Base-by-base conservation (phyloP, 257 asterid genomes). In the Gynochthodes officinalis region DNA sequence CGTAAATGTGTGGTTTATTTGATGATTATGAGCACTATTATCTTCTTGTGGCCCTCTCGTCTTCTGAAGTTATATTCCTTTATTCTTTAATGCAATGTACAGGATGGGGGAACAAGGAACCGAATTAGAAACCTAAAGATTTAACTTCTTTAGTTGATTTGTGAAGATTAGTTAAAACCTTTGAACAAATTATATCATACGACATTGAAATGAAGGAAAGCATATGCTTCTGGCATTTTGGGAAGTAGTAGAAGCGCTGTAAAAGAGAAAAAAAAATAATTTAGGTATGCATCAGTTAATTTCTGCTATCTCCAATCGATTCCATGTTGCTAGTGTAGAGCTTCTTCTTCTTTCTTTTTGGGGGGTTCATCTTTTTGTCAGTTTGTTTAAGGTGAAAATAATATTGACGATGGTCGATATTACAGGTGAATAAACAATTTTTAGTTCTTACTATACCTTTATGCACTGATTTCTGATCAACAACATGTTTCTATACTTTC, bases 141-240 rank as follows among this genome's bases (percentile, higher is more conserved):
- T 73, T 16, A 63, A 43, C 74, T 68, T 6, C 54, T 9, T 32
- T 75, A 37, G 19, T 57, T n/a, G 60, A 13, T 40, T 49, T 30
- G 58, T 69, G 42, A 74, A 50, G 48, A 27, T 32, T 72, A 59
- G 57, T 49, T 49, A 2, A 50, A 68, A 68, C 32, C n/a, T 6
- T 6, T 35, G n/a, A 39, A 33, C n/a, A 32, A 0, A 33, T 33
- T 21, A 12, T 2, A 15, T 9, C 35, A 50, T 30, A 2, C 44
- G 30, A 12, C 14, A 32, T 48, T 50, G 32, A 10, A 54, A 37
- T 68, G 62, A 49, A 49, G 49, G 11, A 50, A 33, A 50, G 21
- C 28, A 52, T 23, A 50, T 46, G 32, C 43, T 3, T 49, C 4
- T 68, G 39, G 27, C 1, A 27, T 46, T 25, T 32, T 32, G 18